Conservation (phyloP, 768 basidiomycete genomes). For the Mycena floridula region DNA sequence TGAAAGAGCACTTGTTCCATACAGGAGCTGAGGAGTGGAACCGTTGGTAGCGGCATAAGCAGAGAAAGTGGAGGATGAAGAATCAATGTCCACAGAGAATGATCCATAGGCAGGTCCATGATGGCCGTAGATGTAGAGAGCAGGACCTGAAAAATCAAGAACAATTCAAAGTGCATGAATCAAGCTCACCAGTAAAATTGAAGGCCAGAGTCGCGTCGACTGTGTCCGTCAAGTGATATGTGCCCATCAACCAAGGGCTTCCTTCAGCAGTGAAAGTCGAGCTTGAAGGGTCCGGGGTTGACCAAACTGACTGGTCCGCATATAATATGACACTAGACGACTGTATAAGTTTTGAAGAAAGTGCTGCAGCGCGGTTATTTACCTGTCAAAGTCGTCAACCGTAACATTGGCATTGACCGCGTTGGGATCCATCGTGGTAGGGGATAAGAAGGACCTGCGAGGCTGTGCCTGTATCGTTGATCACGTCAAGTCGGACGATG, state of each 20-base stretch:
- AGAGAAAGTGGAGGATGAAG: constrained; percentile 16
- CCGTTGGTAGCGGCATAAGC: constrained; percentile 28
- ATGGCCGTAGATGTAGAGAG: constrained; percentile 36
- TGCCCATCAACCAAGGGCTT: constrained; percentile 36
- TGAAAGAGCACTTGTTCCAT: constrained; percentile 25
- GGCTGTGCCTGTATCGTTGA: too few species aligned
- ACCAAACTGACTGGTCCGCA: constrained; percentile 32
- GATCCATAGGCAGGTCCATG: constrained; percentile 37
- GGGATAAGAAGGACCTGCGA: too few species aligned
- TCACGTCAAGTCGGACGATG: too few species aligned
- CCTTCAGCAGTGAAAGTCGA: constrained; percentile 24
- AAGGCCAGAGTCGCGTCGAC: constrained; percentile 29
- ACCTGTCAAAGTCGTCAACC: constrained; percentile 40
- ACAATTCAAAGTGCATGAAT: not conserved
- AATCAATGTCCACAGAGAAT: constrained; percentile 34
- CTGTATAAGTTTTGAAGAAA: too few species aligned
- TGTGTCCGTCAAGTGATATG: constrained; percentile 34
- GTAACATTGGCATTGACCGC: constrained; percentile 40
- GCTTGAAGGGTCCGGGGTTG: constrained; percentile 41
- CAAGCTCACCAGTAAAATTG: constrained; percentile 36
- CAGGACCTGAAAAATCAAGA: constrained; percentile 25
- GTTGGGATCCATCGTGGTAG: constrained; percentile 28
- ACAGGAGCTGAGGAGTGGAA: constrained; percentile 27
- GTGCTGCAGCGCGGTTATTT: too few species aligned
- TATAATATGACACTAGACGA: constrained; percentile 28